Percentiles rank a stretch among this genome's conserved stretches.
Conservation (phyloP, 2,329 filamentous ascomycete species). For the Bisporella sp. region DNA sequence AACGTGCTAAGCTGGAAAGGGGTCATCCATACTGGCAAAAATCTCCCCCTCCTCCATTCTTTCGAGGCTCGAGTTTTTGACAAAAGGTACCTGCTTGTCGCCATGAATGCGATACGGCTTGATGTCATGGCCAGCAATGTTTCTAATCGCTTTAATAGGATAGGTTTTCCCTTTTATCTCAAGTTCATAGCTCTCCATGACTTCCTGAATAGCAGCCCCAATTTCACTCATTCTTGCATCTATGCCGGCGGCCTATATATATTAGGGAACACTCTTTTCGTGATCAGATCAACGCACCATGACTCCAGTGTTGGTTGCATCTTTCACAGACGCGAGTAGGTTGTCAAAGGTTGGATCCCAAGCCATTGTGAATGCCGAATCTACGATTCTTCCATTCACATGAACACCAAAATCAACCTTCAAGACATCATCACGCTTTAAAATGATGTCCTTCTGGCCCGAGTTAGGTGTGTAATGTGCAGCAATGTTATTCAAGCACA, state of each 20-base stretch:
- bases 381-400: conserved; percentile 72
- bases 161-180: conserved; percentile 41
- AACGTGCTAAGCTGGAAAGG: no score
- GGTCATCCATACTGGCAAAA: conserved; percentile 35
- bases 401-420: conserved; percentile 81
- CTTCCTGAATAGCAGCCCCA: conserved; percentile 48
- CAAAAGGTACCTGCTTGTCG: conserved; percentile 47
- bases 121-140: conserved; percentile 48
- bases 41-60: conserved; percentile 54
- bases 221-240: conserved; percentile 48
- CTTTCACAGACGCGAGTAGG: conserved; percentile 65
- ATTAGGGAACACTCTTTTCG: no score
- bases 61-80: conserved; percentile 40
- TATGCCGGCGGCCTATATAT: conserved; percentile 38
- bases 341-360: conserved; percentile 72
- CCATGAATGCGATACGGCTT: conserved; percentile 47
- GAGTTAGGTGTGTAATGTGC: conserved; percentile 52
- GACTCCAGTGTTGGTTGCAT: conserved; percentile 58
- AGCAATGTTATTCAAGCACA: conserved; percentile 45
- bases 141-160: conserved; percentile 45
- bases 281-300: conserved; percentile 9
- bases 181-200: conserved; percentile 53
- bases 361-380: conserved; percentile 73
- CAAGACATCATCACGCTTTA: conserved; percentile 69
- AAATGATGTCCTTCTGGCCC: conserved; percentile 59